A percentile compares a stretch with the other conserved stretches of the same genome.
Conservation (phyloP, 2,329 filamentous ascomycete species). For the Colletotrichum orbiculare region DNA sequence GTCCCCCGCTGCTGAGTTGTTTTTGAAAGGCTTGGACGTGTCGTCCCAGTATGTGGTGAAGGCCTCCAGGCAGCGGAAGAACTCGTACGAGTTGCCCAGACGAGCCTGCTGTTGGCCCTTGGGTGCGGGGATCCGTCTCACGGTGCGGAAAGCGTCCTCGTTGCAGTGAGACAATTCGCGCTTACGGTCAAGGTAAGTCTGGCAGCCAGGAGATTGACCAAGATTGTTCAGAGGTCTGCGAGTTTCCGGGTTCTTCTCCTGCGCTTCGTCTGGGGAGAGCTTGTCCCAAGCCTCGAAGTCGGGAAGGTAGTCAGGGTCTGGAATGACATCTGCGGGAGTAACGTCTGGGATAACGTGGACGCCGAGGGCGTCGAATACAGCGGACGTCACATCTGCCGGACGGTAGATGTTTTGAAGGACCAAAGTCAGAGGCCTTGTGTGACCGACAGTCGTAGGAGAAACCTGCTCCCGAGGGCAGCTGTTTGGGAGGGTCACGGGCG, state of each 20-base stretch:
- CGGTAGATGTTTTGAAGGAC: slow-evolving; percentile 66
- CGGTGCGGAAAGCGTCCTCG: slow-evolving; percentile 68
- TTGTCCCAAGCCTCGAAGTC: slow-evolving; percentile 64
- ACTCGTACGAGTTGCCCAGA: slow-evolving; percentile 73
- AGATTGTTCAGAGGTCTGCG: slow-evolving; percentile 63
- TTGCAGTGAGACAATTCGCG: slow-evolving; percentile 68
- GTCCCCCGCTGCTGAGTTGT: slow-evolving; percentile 20
- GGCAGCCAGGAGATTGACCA: slow-evolving; percentile 65
- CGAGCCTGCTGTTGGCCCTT: slow-evolving; percentile 65
- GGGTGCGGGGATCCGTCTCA: slow-evolving; percentile 66
- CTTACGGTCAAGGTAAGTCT: slow-evolving; percentile 68
- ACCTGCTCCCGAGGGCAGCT: slow-evolving; percentile 46
- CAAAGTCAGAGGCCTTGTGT: slow-evolving; percentile 55
- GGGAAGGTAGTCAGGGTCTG: slow-evolving; percentile 64
- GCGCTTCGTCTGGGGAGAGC: slow-evolving; percentile 60
- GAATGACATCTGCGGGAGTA: slow-evolving; percentile 61
- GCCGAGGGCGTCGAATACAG: slow-evolving; percentile 68
- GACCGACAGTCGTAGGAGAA: slow-evolving; percentile 34
- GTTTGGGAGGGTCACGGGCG: slow-evolving; percentile 63
- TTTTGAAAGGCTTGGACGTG: slow-evolving; percentile 53
- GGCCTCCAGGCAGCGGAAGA: slow-evolving; percentile 71
- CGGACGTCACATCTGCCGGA: slow-evolving; percentile 58
- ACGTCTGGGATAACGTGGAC: slow-evolving; percentile 65
- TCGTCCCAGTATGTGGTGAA: slow-evolving; percentile 73
- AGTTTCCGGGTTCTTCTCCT: slow-evolving; percentile 59